Base-by-base conservation (phyloP, 2,329 filamentous ascomycete species). In the Myrmaecium sp. region DNA sequence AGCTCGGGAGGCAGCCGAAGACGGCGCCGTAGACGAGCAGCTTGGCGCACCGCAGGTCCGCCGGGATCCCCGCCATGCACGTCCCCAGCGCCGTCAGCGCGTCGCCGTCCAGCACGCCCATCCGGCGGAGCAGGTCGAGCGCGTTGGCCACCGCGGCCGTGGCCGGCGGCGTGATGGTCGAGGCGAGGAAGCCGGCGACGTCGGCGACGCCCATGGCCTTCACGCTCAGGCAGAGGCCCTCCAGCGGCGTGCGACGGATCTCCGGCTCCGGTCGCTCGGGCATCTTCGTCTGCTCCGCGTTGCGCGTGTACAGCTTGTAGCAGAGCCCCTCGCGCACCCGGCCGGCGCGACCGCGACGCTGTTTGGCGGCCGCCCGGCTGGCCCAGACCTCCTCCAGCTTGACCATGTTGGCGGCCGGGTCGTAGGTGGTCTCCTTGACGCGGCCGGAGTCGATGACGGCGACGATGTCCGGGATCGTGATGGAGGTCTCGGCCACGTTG, bases 401-500 rank as follows among this genome's bases (percentile, higher is more conserved):
- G 22, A 91, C 77, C 74, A 95, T 93, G 46, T 93, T 93, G 47
- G 77, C 92, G 35, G 76, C 68, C 0, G 82, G 71, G 47, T 95
- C 89, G 41, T 84, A 95, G 46, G 80, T 86, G 0, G 84, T 98
- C 52, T 98, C 86, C 46, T 98, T 98, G 32, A 98, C 89, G 28
- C 82, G 74, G 15, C 89, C 89, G 7, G 78, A 89, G 48, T 98
- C 89, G 35, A 98, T 86, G 23, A 98, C 89, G 2, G 81, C 86
- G 3, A 95, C 79, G 28, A 98, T 80, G 45, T 98, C 89, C 45
- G 94, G 84, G 33, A 98, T 98, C 0, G 89, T 98, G 47, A 98
- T 95, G 2, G 89, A 95, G 0, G 89, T 98, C 50, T 98, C 89
- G 2, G 89, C 89, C 3, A 98, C 86, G 42, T 98, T 98, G 23